Conservation (phyloP, 2,329 filamentous ascomycete species). For the Diaporthe ampelina region DNA sequence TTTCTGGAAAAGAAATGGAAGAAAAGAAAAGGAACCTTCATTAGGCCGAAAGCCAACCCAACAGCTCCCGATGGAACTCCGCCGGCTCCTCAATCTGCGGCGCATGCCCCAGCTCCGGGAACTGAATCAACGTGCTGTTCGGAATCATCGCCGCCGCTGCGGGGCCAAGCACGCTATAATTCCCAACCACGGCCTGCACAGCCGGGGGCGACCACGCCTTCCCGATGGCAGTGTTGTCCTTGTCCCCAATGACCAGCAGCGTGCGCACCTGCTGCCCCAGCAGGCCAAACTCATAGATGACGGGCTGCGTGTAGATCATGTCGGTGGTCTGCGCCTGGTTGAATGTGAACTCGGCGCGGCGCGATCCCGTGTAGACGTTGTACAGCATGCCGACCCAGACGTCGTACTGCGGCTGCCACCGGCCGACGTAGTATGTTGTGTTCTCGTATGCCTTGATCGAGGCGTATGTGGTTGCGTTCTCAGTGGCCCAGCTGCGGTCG, state of each 20-base stretch:
- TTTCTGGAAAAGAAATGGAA: too few relatives aligned
- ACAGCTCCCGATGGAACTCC: slow-evolving; percentile 60
- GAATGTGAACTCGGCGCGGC: slow-evolving; percentile 58
- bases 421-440: slow-evolving; percentile 61
- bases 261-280: slow-evolving; percentile 57
- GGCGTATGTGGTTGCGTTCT: slow-evolving; percentile 57
- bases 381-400: slow-evolving; percentile 69
- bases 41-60: slow-evolving; percentile 57
- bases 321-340: slow-evolving; percentile 67
- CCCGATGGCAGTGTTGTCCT: slow-evolving; percentile 69
- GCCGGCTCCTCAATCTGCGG: slow-evolving; percentile 66
- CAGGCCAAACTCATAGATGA: slow-evolving; percentile 63
- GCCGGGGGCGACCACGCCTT: slow-evolving; percentile 63
- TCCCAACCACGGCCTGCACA: slow-evolving; percentile 60
- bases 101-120: slow-evolving; percentile 63
- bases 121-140: slow-evolving; percentile 60
- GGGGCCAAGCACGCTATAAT: slow-evolving; percentile 64
- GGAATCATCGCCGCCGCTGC: slow-evolving; percentile 59
- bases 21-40: neutral
- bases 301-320: slow-evolving; percentile 66
- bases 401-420: slow-evolving; percentile 65
- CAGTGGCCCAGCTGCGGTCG: slow-evolving; percentile 55
- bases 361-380: slow-evolving; percentile 62
- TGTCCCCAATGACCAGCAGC: slow-evolving; percentile 63
- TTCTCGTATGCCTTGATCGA: slow-evolving; percentile 63